These are phyloP conservation scores for Fusarium kyushuense DNA, from an alignment of 2,329 filamentous ascomycete species.

Conservation along the genomic window DNA sequence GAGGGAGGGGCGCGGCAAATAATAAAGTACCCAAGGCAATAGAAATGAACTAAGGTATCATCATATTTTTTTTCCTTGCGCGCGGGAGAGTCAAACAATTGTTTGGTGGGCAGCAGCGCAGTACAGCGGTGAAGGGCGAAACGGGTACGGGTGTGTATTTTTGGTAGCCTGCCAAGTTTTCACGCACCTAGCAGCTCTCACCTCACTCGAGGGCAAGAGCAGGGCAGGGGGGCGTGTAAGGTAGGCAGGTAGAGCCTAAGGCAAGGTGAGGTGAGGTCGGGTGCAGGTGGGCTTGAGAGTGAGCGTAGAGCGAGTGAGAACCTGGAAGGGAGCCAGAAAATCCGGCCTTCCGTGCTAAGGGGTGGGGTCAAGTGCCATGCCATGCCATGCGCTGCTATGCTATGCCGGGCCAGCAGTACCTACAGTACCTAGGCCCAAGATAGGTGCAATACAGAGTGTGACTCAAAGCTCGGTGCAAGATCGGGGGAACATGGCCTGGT, in stretches of 20 bases:
- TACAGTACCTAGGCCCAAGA: conserved; percentile 4
- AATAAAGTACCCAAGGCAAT: conserved; percentile 37
- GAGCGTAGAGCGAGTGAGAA: conserved; percentile 14
- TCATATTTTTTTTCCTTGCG: conserved; percentile 42
- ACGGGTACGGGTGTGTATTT: conserved; percentile 43
- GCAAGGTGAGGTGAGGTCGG: conserved; percentile 19
- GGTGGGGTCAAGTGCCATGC: conserved; percentile 40
- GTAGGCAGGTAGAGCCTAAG: conserved; percentile 8
- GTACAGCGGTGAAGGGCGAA: conserved; percentile 36
- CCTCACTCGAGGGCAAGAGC: conserved; percentile 22
- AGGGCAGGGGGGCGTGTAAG: conserved; percentile 32
- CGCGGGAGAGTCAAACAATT: conserved; percentile 45
- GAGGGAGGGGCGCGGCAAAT: conserved; percentile 47
- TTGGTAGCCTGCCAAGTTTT: conserved; percentile 38
- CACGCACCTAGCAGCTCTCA: conserved; percentile 23
- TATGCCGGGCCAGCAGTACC: conserved; percentile 9
- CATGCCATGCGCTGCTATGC: conserved; percentile 11
- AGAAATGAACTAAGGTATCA: conserved; percentile 24
- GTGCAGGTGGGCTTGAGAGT: conserved; percentile 9
- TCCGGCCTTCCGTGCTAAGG: conserved; percentile 26
- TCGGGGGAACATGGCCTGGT: conserved; percentile 23
- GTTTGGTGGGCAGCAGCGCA: conserved; percentile 45
- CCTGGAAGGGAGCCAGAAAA: conserved; percentile 29
- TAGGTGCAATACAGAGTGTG: conserved; percentile 31
- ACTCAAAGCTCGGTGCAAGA: conserved; percentile 32